phyloP scores from a whole-genome alignment of 2,329 filamentous ascomycete genomes.

The Davidsoniella australis region DNA sequence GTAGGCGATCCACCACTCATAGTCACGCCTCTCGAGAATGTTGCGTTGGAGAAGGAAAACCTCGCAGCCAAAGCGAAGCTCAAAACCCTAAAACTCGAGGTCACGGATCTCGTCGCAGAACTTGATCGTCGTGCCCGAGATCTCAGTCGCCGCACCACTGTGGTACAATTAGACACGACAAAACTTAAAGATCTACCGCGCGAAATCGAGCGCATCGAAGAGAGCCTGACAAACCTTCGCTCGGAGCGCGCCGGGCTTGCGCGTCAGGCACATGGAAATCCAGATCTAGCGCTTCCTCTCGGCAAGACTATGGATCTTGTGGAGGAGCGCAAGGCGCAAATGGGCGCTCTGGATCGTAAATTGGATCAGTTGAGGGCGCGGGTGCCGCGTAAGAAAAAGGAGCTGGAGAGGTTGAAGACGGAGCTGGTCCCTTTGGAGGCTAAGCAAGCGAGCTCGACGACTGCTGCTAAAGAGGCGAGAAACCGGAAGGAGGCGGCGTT shows the following conservation, averaged over 20 bases:
- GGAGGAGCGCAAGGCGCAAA: slow-evolving; percentile 31
- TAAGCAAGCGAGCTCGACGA: slow-evolving; percentile 45
- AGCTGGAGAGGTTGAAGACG: slow-evolving; percentile 47
- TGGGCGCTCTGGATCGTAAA: slow-evolving; percentile 42
- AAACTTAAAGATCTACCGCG: slow-evolving; percentile 33
- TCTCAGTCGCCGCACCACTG: slow-evolving; percentile 37
- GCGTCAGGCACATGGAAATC: slow-evolving; percentile 14
- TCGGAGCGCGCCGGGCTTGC: slow-evolving; percentile 20
- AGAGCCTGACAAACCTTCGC: slow-evolving; percentile 28
- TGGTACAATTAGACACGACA: slow-evolving; percentile 29
- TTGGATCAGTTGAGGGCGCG: slow-evolving; percentile 45
- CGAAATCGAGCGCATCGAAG: slow-evolving; percentile 31
- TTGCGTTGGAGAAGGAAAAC: slow-evolving; percentile 52
- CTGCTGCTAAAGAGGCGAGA: slow-evolving; percentile 54
- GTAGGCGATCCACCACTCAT: slow-evolving; percentile 80
- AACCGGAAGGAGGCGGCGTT: slow-evolving; percentile 48
- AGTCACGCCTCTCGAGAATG: slow-evolving; percentile 66
- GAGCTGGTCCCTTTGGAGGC: slow-evolving; percentile 54
- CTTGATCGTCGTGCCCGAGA: slow-evolving; percentile 49
- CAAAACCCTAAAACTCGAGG: slow-evolving; percentile 64
- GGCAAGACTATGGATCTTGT: slow-evolving; percentile 38
- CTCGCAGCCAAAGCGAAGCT: slow-evolving; percentile 57
- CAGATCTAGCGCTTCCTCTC: slow-evolving; percentile 36
- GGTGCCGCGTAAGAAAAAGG: slow-evolving; percentile 47
- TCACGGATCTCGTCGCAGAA: slow-evolving; percentile 53